phyloP scores from a whole-genome alignment of 495 filamentous ascomycete genomes.

The Penicillium manginii region DNA sequence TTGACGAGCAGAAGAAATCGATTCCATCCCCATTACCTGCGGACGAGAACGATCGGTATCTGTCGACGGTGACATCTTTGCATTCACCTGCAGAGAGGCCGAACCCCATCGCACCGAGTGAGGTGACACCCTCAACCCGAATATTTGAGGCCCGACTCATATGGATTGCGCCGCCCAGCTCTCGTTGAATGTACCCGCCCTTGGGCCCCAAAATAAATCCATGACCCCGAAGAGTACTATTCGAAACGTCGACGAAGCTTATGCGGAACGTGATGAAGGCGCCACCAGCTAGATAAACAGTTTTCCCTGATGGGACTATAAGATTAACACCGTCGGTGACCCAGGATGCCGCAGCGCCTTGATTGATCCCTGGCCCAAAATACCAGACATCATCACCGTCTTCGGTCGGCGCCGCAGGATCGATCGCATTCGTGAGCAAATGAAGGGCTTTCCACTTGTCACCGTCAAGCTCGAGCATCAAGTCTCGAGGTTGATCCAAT shows the following conservation, averaged over 20 bases:
- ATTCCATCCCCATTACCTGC: constrained; percentile 22
- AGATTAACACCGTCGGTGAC: neutral
- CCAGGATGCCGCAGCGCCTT: neutral
- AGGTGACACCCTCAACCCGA: neutral
- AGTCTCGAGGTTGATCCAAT: neutral
- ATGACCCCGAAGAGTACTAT: constrained; percentile 20
- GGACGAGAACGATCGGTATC: constrained; percentile 16
- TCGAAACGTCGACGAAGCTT: constrained; percentile 18
- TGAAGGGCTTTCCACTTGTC: neutral
- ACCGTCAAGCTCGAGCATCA: neutral
- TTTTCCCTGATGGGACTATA: neutral
- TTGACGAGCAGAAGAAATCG: constrained; percentile 20
- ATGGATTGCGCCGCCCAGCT: neutral
- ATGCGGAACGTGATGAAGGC: constrained; percentile 2
- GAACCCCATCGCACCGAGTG: neutral
- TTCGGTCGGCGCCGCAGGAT: constrained; percentile 1
- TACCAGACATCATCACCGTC: constrained; percentile 19
- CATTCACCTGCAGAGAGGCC: neutral
- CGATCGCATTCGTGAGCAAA: neutral
- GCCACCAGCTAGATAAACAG: neutral
- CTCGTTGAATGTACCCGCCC: constrained; percentile 4
- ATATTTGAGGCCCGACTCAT: neutral
- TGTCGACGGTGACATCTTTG: neutral
- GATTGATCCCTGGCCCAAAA: constrained; percentile 27
- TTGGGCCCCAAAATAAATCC: constrained; percentile 17